These are phyloP conservation scores for Sungouiella thailandica DNA, from an alignment of 805 yeast species.

Conservation along the genomic window DNA sequence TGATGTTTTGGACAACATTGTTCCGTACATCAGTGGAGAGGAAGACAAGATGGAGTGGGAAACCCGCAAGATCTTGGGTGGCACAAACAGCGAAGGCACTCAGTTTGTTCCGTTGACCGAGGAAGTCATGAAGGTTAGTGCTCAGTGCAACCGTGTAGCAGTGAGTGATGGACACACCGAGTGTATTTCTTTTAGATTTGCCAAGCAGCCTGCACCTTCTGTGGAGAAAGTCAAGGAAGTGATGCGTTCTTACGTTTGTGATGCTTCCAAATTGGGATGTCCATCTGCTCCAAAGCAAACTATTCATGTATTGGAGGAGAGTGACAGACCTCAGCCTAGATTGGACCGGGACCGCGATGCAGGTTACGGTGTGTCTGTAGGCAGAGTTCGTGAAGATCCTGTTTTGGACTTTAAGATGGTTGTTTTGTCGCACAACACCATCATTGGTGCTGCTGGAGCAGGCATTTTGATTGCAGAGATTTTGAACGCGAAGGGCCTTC, in stretches of 20 bases:
- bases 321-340: slow-evolving; percentile 96
- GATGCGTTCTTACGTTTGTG: slow-evolving; percentile 72
- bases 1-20: slow-evolving; percentile 89
- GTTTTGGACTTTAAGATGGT: slow-evolving; percentile 95
- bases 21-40: slow-evolving; percentile 93
- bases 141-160: slow-evolving; percentile 95
- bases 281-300: slow-evolving; percentile 91
- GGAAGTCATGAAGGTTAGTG: slow-evolving; percentile 79
- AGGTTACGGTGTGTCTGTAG: slow-evolving; percentile 93
- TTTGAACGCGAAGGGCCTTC: slow-evolving; percentile 66
- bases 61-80: slow-evolving; percentile 89
- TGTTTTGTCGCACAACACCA: slow-evolving; percentile 93
- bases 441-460: slow-evolving; percentile 98
- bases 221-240: slow-evolving; percentile 72
- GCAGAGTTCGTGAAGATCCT: slow-evolving; percentile 90
- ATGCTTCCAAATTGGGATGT: slow-evolving; percentile 75
- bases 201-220: slow-evolving; percentile 78
- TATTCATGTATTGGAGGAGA: slow-evolving; percentile 86
- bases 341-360: slow-evolving; percentile 92
- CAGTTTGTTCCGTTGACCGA: slow-evolving; percentile 56
- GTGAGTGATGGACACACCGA: slow-evolving; percentile 98
- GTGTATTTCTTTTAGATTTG: slow-evolving; percentile 82
- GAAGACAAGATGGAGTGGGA: slow-evolving; percentile 99
- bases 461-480: slow-evolving; percentile 95
- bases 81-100: slow-evolving; percentile 44